Evolutionary conservation across 2,329 filamentous ascomycete species (phyloP).

Genomic region (Cordyceps cateniannulata): DNA sequence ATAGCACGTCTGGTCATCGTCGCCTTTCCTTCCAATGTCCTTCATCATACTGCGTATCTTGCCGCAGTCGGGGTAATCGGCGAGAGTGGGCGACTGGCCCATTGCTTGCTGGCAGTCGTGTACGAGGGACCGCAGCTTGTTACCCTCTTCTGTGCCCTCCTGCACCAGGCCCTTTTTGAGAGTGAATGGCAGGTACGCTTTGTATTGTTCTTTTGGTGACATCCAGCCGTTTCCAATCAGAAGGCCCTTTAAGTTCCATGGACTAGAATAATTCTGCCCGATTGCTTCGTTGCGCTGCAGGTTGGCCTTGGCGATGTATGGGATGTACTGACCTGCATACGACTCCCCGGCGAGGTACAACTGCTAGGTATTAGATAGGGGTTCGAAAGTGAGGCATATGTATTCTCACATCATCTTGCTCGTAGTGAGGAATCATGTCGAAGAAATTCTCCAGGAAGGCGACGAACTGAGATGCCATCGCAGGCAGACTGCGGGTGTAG

Average conservation of each 20-base stretch:
- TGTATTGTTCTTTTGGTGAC: not conserved
- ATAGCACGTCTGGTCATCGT: not conserved
- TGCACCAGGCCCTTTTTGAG: not conserved
- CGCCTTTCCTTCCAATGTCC: not conserved
- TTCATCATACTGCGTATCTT: not conserved
- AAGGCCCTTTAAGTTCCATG: not conserved
- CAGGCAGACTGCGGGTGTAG: constrained; percentile 75
- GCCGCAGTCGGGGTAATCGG: not conserved
- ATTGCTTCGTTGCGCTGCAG: not conserved
- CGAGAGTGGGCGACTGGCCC: not conserved
- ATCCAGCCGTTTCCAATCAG: not conserved
- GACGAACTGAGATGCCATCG: constrained; percentile 87
- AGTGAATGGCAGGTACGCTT: not conserved
- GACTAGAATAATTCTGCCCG: not conserved
- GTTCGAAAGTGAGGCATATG: not conserved
- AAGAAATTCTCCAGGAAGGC: constrained; percentile 90
- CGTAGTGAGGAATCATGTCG: constrained; percentile 78
- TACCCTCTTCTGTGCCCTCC: not conserved
- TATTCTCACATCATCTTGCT: not conserved
- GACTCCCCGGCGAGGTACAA: not conserved
- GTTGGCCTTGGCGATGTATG: not conserved
- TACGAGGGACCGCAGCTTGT: not conserved
- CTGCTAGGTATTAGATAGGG: not conserved
- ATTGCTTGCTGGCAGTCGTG: not conserved
- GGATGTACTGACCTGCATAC: not conserved